A percentile compares a stretch with the other conserved stretches of the same genome.
phyloP scores from a whole-genome alignment of 169 alveolate genomes.

The Eimeria acervulina region DNA sequence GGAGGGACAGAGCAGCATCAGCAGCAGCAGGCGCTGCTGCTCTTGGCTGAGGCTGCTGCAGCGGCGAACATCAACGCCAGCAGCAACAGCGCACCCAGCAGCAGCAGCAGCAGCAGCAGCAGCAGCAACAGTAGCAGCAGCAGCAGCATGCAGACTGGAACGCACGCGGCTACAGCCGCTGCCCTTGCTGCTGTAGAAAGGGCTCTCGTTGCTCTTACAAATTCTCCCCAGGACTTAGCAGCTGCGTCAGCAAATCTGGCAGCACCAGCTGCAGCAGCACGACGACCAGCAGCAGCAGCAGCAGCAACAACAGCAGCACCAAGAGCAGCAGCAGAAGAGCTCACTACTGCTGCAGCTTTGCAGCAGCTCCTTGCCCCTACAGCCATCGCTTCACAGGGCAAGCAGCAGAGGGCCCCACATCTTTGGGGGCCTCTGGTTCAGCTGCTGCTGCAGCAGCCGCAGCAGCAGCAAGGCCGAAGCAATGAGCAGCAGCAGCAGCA shows the following conservation, averaged over 20 bases:
- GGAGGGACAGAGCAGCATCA: constrained; percentile 53
- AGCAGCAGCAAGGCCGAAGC: constrained; percentile 34
- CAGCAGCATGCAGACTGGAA: neutral
- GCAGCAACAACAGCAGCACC: constrained; percentile 5
- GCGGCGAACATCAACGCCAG: neutral
- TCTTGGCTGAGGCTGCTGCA: constrained; percentile 7
- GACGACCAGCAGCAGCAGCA: neutral
- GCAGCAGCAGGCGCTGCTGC: constrained; percentile 17
- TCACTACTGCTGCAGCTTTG: neutral
- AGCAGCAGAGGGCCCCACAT: constrained; percentile 5
- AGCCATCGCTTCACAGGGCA: neutral
- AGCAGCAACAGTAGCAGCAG: constrained; percentile 26
- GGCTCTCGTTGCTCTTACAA: neutral
- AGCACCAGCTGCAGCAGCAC: constrained; percentile 17
- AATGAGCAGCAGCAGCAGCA: constrained; percentile 34
- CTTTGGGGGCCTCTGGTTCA: constrained; percentile 33
- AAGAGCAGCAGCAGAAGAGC: neutral
- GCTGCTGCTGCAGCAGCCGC: constrained; percentile 11
- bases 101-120: constrained; percentile 27
- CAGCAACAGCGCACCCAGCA: neutral
- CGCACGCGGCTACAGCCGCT: constrained; percentile 25
- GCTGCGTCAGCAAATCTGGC: neutral
- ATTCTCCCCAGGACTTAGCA: neutral
- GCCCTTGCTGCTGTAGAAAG: constrained; percentile 15
- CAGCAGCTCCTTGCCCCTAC: neutral